phyloP scores from a whole-genome alignment of 352 stramenopile genomes.

The Globisporangium spinosum region DNA sequence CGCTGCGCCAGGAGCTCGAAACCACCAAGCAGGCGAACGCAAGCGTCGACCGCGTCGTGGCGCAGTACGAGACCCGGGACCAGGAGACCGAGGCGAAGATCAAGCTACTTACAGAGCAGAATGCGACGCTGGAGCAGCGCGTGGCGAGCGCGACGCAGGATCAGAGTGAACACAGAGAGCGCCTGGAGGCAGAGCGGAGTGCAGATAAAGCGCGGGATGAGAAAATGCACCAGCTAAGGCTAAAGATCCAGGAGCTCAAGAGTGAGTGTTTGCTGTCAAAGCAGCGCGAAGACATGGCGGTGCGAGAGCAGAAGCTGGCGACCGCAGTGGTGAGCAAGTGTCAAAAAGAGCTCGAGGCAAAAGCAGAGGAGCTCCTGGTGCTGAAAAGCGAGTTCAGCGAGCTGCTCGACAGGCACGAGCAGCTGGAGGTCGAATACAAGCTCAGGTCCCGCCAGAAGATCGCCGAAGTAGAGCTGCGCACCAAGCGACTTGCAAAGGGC shows the following conservation, averaged over 20 bases:
- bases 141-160: slow-evolving; percentile 31
- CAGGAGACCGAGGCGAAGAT: slow-evolving; percentile 35
- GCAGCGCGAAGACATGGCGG: slow-evolving; percentile 43
- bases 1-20: slow-evolving; percentile 40
- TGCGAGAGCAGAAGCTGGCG: slow-evolving; percentile 46
- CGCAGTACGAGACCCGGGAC: slow-evolving; percentile 27
- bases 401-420: slow-evolving; percentile 52
- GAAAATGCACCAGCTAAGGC: slow-evolving; percentile 25
- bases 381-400: slow-evolving; percentile 67
- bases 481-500: slow-evolving; percentile 35
- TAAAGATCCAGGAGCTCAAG: slow-evolving; percentile 44
- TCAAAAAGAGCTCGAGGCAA: slow-evolving; percentile 34
- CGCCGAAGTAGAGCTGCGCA: slow-evolving; percentile 26
- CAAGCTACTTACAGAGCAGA: slow-evolving; percentile 32
- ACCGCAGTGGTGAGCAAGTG: slow-evolving; percentile 26
- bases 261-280: slow-evolving; percentile 37
- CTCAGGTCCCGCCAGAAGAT: slow-evolving; percentile 36
- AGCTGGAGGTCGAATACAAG: slow-evolving; percentile 35
- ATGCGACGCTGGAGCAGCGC: slow-evolving; percentile 37
- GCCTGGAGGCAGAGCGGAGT: slow-evolving; percentile 34
- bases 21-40: slow-evolving; percentile 26
- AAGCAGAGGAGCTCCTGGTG: slow-evolving; percentile 43
- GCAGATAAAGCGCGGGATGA: slow-evolving; percentile 33
- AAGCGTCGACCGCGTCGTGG: slow-evolving; percentile 20
- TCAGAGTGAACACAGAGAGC: slow-evolving; percentile 27